These are phyloP conservation scores for Myrica gale DNA, from an alignment of 306 rosid species.

Conservation along the genomic window DNA sequence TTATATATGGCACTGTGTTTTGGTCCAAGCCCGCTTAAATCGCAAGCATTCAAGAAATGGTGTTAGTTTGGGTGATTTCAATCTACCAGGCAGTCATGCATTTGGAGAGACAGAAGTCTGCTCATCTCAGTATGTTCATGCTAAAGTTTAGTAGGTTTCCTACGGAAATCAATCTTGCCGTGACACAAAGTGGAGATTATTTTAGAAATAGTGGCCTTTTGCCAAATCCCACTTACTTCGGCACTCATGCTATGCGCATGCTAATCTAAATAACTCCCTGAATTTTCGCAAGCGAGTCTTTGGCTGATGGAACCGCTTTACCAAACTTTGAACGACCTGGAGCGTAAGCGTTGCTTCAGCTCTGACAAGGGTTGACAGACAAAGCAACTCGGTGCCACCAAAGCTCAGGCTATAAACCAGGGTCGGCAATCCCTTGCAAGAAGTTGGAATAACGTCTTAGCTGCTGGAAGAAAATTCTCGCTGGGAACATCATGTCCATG, in stretches of 20 bases:
- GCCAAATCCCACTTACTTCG: conserved; percentile 9
- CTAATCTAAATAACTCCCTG: background rate
- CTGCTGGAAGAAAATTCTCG: no score
- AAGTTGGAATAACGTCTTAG: no score
- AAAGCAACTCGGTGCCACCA: background rate
- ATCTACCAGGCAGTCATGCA: conserved; percentile 20
- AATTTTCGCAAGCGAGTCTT: conserved; percentile 11
- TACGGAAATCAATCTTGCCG: conserved; percentile 11
- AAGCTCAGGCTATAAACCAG: background rate
- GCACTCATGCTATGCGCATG: conserved; percentile 21
- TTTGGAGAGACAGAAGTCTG: conserved; percentile 27
- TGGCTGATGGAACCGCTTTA: conserved; percentile 10
- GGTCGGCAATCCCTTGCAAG: no score
- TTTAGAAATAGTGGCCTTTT: background rate
- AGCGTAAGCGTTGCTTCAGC: background rate
- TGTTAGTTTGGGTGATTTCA: background rate
- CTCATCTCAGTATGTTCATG: conserved; percentile 26
- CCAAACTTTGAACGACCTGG: background rate
- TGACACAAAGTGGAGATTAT: conserved; percentile 10
- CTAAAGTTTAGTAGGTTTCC: background rate
- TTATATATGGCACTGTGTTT: conserved; percentile 30
- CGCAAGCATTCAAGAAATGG: conserved; percentile 19
- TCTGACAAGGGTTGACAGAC: background rate
- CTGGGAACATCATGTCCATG: no score
- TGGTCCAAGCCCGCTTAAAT: conserved; percentile 12